Percentiles rank a stretch among this genome's conserved stretches.
Evolutionary conservation across 352 stramenopile species (phyloP).

Genomic region (Globisporangium cylindrosporum): DNA sequence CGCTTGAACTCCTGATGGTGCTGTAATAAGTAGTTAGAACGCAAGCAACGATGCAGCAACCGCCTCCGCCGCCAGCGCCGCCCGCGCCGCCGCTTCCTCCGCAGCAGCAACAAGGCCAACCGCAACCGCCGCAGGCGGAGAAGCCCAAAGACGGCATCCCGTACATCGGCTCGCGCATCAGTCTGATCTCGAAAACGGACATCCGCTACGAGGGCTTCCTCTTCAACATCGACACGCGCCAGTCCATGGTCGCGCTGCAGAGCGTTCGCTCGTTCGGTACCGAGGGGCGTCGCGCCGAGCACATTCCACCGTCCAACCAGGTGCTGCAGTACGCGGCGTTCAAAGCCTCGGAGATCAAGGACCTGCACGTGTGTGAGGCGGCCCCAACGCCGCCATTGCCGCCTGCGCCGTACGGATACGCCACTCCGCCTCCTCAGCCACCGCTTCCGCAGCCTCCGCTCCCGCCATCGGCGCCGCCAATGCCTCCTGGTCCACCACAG

Average conservation of each 20-base stretch:
- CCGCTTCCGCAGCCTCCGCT: constrained; percentile 9
- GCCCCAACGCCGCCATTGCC: constrained; percentile 31
- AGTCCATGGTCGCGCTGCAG: constrained; percentile 81
- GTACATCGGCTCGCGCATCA: constrained; percentile 82
- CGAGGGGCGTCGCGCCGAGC: constrained; percentile 64
- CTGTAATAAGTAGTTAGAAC: background rate
- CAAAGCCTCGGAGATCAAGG: constrained; percentile 84
- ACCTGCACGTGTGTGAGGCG: constrained; percentile 81
- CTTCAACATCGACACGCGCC: constrained; percentile 84
- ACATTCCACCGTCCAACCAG: constrained; percentile 72
- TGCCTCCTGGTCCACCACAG: constrained; percentile 14
- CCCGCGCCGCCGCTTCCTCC: constrained; percentile 17
- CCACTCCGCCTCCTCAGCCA: constrained; percentile 12
- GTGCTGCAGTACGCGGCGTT: constrained; percentile 80
- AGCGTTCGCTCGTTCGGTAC: constrained; percentile 83
- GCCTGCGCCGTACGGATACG: constrained; percentile 12
- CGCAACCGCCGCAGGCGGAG: constrained; percentile 8
- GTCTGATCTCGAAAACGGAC: constrained; percentile 85
- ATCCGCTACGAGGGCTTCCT: constrained; percentile 85
- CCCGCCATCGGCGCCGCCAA: constrained; percentile 25
- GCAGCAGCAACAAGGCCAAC: background rate
- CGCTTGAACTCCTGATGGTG: background rate
- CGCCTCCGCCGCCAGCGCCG: constrained; percentile 15
- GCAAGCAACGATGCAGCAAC: constrained; percentile 3
- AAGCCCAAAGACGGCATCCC: constrained; percentile 58